Evolutionary conservation across 2,329 filamentous ascomycete genomes (phyloP), one percentile per base, ranked within the genome.

Genomic region (Nothopassalora personata): DNA sequence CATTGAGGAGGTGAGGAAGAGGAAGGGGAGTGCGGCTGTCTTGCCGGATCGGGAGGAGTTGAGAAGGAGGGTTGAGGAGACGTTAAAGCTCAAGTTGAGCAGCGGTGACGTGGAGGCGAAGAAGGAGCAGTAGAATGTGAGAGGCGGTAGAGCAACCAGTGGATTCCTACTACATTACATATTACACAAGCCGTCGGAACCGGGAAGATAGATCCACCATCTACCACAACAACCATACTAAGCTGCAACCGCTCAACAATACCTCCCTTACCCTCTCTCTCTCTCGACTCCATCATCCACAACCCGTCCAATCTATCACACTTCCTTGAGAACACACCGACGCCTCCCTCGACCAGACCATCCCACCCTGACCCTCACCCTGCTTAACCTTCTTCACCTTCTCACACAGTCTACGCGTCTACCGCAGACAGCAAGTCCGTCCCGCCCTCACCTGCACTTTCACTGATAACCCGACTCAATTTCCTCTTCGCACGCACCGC

Each of bases 1-100:
- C 54, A 84, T 80, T 68, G 79, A 77, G 5, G 91, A 96, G 74
- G 83, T 96, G 34, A 86, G 89, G 70, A 81, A 78, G 65, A 75
- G 83, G 58, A 77, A 72, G 54, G 68, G 64, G 9, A 75, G 76
- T 56, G 77, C 23, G 23, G 23, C 78, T 59, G 77, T 78, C 7
- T 55, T 67, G 30, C 68, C 68, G 8, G 78, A 80, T 8, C 76
- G 80, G 4, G 70, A 74, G 19, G 81, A 84, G 59, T 66, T 86
- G 61, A 81, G 80, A 72, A 74, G 73, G 67, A 77, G 78, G 59
- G 76, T 85, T 56, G 78, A 81, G 69, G 69, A 76, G 61, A 79
- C 75, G 60, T 68, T 81, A 59, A 58, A 60, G 54, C 52, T 50
- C 55, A 59, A 63, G 55, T 60, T 56, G 45, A 54, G 54, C 48